phyloP scores from a whole-genome alignment of 192 early-diverging fungal species.

The Rhizophagus sp. region DNA sequence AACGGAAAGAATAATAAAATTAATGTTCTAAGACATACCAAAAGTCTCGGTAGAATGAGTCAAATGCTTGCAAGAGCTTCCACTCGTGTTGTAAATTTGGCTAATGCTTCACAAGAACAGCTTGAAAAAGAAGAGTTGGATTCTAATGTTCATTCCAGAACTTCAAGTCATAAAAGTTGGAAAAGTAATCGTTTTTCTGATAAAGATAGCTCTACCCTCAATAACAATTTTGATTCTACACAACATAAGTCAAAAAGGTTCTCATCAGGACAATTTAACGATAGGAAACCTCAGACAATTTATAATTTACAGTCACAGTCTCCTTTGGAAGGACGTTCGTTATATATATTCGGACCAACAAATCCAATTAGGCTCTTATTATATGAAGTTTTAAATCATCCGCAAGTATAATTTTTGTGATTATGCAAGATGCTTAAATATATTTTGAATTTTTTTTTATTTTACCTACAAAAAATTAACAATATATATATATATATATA shows the following conservation, averaged over 20 bases:
- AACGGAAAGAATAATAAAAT: not conserved
- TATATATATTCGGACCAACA: conserved; percentile 47
- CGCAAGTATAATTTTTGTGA: conserved; percentile 34
- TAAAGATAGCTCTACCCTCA: not conserved
- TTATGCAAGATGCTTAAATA: no score
- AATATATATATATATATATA: no score
- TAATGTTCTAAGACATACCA: not conserved
- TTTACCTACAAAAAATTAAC: no score
- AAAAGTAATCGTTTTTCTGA: not conserved
- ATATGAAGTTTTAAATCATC: conserved; percentile 41
- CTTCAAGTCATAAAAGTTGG: not conserved
- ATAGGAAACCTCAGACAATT: not conserved
- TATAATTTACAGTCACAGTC: conserved; percentile 13
- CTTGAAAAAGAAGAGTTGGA: conserved; percentile 10
- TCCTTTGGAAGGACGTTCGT: conserved; percentile 37
- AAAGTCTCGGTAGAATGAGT: conserved; percentile 18
- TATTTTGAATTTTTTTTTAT: not conserved
- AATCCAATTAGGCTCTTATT: conserved; percentile 42
- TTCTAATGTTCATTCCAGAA: not conserved
- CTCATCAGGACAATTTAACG: not conserved
- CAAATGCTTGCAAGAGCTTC: conserved; percentile 23
- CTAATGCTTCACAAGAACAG: conserved; percentile 7
- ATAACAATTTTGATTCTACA: not conserved
- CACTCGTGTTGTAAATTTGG: conserved; percentile 25
- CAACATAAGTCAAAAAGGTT: not conserved